A percentile compares a stretch with the other conserved stretches of the same genome.
These are phyloP conservation scores for Hymenoscyphus fructigenus DNA, from an alignment of 2,329 filamentous ascomycete species.

Conservation along the genomic window DNA sequence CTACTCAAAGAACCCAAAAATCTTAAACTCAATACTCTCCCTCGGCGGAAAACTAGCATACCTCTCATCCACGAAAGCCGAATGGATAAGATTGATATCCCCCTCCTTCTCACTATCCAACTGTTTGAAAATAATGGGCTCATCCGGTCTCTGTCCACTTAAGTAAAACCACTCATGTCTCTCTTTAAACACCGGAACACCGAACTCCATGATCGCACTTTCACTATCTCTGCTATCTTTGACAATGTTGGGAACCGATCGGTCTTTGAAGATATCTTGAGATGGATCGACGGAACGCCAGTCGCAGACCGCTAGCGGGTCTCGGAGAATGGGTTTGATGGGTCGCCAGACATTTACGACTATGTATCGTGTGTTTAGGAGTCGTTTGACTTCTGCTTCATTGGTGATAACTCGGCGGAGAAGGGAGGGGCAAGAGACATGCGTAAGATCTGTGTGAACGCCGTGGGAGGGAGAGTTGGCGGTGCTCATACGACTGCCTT, in stretches of 20 bases:
- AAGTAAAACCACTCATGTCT: not conserved
- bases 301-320: not conserved
- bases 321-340: not conserved
- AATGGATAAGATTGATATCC: not conserved
- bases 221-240: not conserved
- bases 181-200: not conserved
- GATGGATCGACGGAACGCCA: not conserved
- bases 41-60: not conserved
- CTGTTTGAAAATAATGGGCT: not conserved
- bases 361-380: not conserved
- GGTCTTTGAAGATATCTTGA: not conserved
- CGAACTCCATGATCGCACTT: not conserved
- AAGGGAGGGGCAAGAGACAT: not conserved
- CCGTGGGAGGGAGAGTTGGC: not conserved
- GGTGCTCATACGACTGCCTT: not conserved
- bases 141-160: not conserved
- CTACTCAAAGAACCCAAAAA: too few relatives aligned
- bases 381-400: not conserved
- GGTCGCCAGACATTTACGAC: not conserved
- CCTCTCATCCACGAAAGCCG: not conserved
- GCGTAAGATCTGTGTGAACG: not conserved
- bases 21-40: too few relatives aligned
- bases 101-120: not conserved
- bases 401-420: not conserved
- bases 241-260: not conserved